These are phyloP conservation scores for Rhodosporidiobolus odoratus DNA, from an alignment of 768 basidiomycete genomes.

Conservation along the genomic window DNA sequence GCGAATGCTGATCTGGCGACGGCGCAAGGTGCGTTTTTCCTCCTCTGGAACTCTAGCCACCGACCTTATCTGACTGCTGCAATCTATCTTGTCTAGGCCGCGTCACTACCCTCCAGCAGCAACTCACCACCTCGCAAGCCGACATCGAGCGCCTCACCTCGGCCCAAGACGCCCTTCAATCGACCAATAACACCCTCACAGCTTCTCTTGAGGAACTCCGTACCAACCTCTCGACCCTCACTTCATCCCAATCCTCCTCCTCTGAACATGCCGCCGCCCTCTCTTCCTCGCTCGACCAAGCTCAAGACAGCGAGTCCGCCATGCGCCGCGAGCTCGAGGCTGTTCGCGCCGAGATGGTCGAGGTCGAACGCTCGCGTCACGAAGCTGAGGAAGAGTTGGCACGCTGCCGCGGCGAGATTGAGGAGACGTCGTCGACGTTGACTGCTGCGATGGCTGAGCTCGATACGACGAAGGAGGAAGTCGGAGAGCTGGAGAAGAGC, in stretches of 20 bases:
- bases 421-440: conserved; percentile 24
- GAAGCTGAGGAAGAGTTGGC: conserved; percentile 27
- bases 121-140: conserved; percentile 15
- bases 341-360: conserved; percentile 4
- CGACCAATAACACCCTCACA: conserved; percentile 16
- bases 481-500: conserved; percentile 9
- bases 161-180: conserved; percentile 10
- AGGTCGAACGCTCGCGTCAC: conserved; percentile 7
- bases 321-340: conserved; percentile 11
- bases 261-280: conserved; percentile 23
- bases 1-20: conserved; percentile 12
- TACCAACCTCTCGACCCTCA: conserved; percentile 4
- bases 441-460: conserved; percentile 23
- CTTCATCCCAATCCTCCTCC: conserved; percentile 6
- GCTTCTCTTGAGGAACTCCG: conserved; percentile 26
- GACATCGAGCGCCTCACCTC: conserved; percentile 20
- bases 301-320: conserved; percentile 9
- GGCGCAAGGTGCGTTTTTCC: conserved; percentile 8
- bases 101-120: conserved; percentile 20
- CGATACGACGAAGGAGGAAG: conserved; percentile 26
- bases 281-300: conserved; percentile 20
- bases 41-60: neutral
- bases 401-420: conserved; percentile 22
- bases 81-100: neutral
- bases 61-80: neutral